These are phyloP conservation scores for Penstemon barbatus DNA, from an alignment of 257 asterid genomes.

Conservation along the genomic window DNA sequence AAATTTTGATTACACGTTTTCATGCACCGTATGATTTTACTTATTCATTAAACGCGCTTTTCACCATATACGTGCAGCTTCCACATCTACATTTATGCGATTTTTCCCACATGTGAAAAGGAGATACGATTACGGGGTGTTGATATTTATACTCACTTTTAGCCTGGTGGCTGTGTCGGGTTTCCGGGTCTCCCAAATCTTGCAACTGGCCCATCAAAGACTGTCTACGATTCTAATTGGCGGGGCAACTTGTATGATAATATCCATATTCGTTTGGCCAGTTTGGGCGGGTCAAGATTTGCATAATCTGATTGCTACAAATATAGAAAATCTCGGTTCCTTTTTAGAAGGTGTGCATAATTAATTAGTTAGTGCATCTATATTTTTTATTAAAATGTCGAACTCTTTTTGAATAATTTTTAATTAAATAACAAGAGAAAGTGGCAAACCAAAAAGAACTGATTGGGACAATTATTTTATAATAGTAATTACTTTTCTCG, in stretches of 20 bases:
- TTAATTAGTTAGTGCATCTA: too few species aligned
- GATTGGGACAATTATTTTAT: neutral
- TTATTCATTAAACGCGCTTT: neutral
- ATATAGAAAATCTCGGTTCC: slow-evolving; percentile 55
- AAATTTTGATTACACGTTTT: neutral
- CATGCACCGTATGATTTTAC: neutral
- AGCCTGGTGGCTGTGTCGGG: slow-evolving; percentile 81
- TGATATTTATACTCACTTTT: slow-evolving; percentile 71
- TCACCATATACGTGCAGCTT: slow-evolving; percentile 38
- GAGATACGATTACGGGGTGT: slow-evolving; percentile 71
- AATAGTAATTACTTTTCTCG: neutral
- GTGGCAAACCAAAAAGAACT: neutral
- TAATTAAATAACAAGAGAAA: neutral
- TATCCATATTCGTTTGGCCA: slow-evolving; percentile 59
- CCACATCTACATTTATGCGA: slow-evolving; percentile 53
- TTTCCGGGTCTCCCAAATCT: slow-evolving; percentile 48
- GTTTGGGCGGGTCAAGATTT: slow-evolving; percentile 93
- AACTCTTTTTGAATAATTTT: too few species aligned
- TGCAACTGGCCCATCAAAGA: slow-evolving; percentile 63
- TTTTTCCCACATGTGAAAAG: slow-evolving; percentile 63
- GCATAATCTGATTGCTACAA: slow-evolving; percentile 44
- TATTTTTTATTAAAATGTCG: too few species aligned
- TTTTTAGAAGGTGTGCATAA: slow-evolving; percentile 53
- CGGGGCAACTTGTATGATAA: slow-evolving; percentile 54
- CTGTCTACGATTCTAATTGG: slow-evolving; percentile 65